Evolutionary conservation across 176 grass and related monocot genomes (phyloP), one percentile per base, ranked within the genome.

Genomic region (Elymus sibiricus): DNA sequence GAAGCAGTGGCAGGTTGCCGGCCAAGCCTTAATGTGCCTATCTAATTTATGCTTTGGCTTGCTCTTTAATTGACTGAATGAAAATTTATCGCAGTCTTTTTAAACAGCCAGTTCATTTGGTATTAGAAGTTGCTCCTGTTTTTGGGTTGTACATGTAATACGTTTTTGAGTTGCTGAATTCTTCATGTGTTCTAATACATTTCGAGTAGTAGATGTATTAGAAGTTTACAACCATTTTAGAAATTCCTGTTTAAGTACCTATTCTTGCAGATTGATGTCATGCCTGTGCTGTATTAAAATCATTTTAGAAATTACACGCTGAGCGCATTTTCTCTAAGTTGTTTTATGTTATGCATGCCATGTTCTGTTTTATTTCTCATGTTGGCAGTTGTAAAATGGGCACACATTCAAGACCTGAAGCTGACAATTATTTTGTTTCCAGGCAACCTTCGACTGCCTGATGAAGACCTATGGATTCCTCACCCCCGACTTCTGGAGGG

Each of bases 381-480:
- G 0, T 32, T 38, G 32, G 5, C 6, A 5, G 0, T 80, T 8
- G 19, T 75, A 10, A 22, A n/a, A 28, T 62, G 22, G 6, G 22
- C 15, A 15, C 62, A 2, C 12, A 3, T 31, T 32, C 32, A 0
- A n/a, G 2, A 29, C 29, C 29, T 29, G 29, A 29, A 43, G 0
- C 56, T 78, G 0, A 55, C 35, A 22, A 14, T 14, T 55, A 19
- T 75, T 24, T 79, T 61, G 1, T 93, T 13, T 84, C 29, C 78
- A 97, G 94, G 94, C 94, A 1, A 97, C 94, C 55, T 97, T 97
- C 1, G 94, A 97, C 34, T 97, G 94, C 78, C 67, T 97, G 75
- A 90, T 90, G 88, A 97, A 92, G 83, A 97, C 94, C 9, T 97
- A 97, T 25, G 94, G 92, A 37, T 97, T 97, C 87, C 87, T 97